Percentiles rank a stretch among this genome's conserved stretches.
These are phyloP conservation scores for Colletotrichum sp. DNA, from an alignment of 2,329 filamentous ascomycete species.

Conservation along the genomic window DNA sequence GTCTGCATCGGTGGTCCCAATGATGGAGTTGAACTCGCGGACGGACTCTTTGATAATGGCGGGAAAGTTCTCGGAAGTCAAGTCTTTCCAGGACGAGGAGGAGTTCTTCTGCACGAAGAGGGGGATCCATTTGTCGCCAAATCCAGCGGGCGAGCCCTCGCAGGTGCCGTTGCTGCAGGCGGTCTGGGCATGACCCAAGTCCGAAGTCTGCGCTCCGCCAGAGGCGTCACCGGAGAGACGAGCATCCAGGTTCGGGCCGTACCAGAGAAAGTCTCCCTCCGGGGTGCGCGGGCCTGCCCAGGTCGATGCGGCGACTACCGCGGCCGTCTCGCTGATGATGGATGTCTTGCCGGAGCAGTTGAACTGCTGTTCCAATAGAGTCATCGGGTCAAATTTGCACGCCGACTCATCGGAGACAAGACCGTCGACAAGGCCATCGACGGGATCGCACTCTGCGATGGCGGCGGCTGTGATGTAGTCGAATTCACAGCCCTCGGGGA, in stretches of 20 bases:
- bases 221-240: neutral
- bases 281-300: neutral
- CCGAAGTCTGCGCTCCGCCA: neutral
- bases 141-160: neutral
- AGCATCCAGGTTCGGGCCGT: neutral
- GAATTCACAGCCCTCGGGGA: slow-evolving; percentile 20
- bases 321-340: neutral
- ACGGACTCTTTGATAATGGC: neutral
- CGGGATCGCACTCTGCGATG: slow-evolving; percentile 31
- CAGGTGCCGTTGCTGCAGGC: neutral
- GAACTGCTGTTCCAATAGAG: slow-evolving; percentile 6
- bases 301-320: neutral
- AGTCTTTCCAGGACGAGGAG: neutral
- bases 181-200: neutral
- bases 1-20: neutral
- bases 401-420: slow-evolving; percentile 19
- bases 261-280: neutral
- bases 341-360: neutral
- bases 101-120: neutral
- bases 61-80: neutral
- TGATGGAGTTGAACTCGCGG: neutral
- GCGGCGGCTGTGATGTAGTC: slow-evolving; percentile 35
- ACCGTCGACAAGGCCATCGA: slow-evolving; percentile 26
- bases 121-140: neutral
- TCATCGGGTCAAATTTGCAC: slow-evolving; percentile 26